Evolutionary conservation across 2,329 filamentous ascomycete genomes (phyloP), one percentile per base, ranked within the genome.

Genomic region (Rutstroemia sp.): DNA sequence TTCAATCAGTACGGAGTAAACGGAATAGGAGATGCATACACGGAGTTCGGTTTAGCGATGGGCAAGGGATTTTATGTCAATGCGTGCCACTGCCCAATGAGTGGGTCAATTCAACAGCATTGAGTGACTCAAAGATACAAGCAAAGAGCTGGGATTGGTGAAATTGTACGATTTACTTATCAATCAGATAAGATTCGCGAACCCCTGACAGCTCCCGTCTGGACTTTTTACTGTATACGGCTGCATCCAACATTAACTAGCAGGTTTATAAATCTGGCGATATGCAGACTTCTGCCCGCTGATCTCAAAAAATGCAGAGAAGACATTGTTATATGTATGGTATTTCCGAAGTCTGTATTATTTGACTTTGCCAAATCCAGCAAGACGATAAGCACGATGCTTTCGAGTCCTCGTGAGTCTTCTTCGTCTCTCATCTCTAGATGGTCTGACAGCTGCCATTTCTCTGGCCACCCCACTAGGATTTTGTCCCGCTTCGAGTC

Each of bases 101-200:
- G 42, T 23, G 42, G 42, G 12, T 46, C 21, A 46, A 16, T 23
- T 42, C 16, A n/a, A 42, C n/a, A 8, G 19, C 42, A 19, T 5
- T 23, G 21, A 21, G 16, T 46, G 12, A 14, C 19, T 46, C 10
- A 27, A 17, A 10, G 27, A 48, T 16, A 14, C 16, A 48, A 48
- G 45, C 25, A 19, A 10, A 34, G 30, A 34, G 30, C 16, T 47
- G 9, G 14, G 5, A 40, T 17, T 4, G 36, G 14, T 54, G n/a
- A 27, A 16, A 48, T 16, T n/a, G 25, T 3, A 23, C 12, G 40
- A 21, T 7, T 6, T 12, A 23, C 6, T 30, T 34, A 54, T 49
- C 40, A 23, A 54, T 30, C 30, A 54, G 17, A 54, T 40, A 42
- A n/a, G 52, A 54, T 48, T 34, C 12, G 30, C 30, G 10, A 34